Evolutionary conservation across 345 rosid genomes (phyloP).

Genomic region (Salix koriyanagi): DNA sequence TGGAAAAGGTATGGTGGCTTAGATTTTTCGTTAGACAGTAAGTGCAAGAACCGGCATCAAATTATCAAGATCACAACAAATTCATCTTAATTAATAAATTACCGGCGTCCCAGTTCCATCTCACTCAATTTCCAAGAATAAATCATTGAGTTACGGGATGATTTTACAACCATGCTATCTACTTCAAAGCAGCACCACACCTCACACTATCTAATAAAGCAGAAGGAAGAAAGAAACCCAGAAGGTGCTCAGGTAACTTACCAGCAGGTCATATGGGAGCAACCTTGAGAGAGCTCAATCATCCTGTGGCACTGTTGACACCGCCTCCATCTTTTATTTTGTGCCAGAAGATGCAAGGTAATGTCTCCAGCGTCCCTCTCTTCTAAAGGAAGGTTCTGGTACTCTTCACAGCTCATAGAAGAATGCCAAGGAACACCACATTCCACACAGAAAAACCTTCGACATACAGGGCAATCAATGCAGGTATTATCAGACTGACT

Average conservation of each 20-base stretch:
- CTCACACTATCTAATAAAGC: not conserved
- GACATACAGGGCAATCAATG: slow-evolving; percentile 83
- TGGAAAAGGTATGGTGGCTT: not conserved
- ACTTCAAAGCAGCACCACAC: not conserved
- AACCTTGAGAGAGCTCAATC: slow-evolving; percentile 90
- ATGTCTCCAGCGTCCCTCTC: slow-evolving; percentile 83
- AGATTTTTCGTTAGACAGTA: not conserved
- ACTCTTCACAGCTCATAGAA: slow-evolving; percentile 79
- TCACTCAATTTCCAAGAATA: not conserved
- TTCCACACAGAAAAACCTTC: slow-evolving; percentile 76
- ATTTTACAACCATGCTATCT: not conserved
- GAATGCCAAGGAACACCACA: slow-evolving; percentile 97
- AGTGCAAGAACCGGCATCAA: not conserved
- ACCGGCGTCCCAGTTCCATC: not conserved
- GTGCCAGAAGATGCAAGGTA: slow-evolving; percentile 76
- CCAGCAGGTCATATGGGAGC: slow-evolving; percentile 97
- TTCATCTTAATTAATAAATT: not conserved
- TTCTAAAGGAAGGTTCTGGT: slow-evolving; percentile 72
- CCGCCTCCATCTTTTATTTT: slow-evolving; percentile 83
- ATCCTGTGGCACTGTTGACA: slow-evolving; percentile 90
- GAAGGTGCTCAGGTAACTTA: slow-evolving; percentile 26
- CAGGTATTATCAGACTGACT: slow-evolving; percentile 63
- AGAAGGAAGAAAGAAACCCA: not conserved
- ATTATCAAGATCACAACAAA: not conserved
- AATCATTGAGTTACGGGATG: not conserved